Percentiles rank a stretch among this genome's conserved stretches.
phyloP scores from a whole-genome alignment of 176 grass and related monocot species.

The Rhynchospora breviuscula region DNA sequence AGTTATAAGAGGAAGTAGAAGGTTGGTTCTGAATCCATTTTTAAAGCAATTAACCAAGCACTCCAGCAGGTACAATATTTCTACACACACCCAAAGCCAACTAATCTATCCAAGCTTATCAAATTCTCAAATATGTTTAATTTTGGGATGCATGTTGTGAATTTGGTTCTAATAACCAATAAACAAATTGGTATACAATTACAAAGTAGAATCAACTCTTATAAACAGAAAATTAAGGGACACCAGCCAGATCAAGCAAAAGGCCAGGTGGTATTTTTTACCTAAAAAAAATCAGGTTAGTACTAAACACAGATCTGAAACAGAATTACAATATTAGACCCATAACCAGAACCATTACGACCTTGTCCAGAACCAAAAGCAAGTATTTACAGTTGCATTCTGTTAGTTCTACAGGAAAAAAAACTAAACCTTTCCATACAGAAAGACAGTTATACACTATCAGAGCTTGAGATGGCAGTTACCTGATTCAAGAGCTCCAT shows the following conservation, averaged over 20 bases:
- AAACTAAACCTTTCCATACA: not conserved
- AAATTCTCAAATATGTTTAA: not conserved
- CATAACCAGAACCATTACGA: not conserved
- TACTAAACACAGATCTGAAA: not conserved
- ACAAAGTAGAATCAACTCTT: too few relatives aligned
- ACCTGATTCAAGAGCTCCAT: constrained; percentile 99
- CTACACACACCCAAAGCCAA: not conserved
- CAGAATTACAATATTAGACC: not conserved
- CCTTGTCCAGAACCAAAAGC: too few relatives aligned
- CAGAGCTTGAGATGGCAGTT: not conserved
- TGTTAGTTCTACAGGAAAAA: not conserved
- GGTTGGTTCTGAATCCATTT: not conserved
- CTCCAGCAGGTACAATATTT: not conserved
- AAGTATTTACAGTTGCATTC: not conserved
- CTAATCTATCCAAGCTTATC: not conserved
- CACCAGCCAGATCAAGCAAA: not conserved
- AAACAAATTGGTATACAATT: not conserved
- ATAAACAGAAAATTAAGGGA: too few relatives aligned
- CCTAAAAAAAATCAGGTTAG: not conserved
- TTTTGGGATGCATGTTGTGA: not conserved
- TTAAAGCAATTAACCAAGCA: not conserved
- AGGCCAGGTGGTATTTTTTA: not conserved
- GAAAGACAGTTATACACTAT: not conserved
- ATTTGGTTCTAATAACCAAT: not conserved
- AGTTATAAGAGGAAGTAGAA: not conserved